Evolutionary conservation across 768 basidiomycete species (phyloP), one percentile per base, ranked within the genome.

Genomic region (Tylopilus rubrobrunneus): DNA sequence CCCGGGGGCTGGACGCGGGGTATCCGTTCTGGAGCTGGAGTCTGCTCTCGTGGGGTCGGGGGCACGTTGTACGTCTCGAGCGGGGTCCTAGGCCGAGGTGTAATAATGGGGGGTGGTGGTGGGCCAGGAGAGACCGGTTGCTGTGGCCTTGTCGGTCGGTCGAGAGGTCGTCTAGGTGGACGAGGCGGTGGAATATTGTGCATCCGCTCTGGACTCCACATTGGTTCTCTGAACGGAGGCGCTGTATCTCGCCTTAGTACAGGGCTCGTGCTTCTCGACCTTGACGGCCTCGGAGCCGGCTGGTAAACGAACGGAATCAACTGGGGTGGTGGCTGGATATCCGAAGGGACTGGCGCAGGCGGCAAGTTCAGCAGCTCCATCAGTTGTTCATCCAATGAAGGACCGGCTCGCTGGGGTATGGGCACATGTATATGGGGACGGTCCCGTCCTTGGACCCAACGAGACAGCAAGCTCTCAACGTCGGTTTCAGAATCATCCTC

Each of bases 331-430:
- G 67, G 70, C 45, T 77, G 72, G 15, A 79, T 72, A 14, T 71
- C 69, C 7, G 71, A 68, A 15, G 72, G 72, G 6, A 74, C 68
- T 1, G 73, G 67, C 21, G 71, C 68, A 15, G 75, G 71, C 8
- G 72, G 74, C 12, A 80, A 63, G 19, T 78, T 76, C 27, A 89
- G 60, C 33, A 88, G 75, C 8, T 84, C 82, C 53, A 83, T 79
- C 7, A 89, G 66, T 49, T 82, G 78, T 48, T 85, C 78, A 9
- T 80, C 79, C 36, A 88, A 70, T 0, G 85, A 80, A 5, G 73
- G 78, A 8, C 78, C 80, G 28, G 74, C 55, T n/a, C 62, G 68
- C 10, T 65, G 59, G 7, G 75, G 76, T 5, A 75, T 65, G 6
- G 82, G 76, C 9, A 74, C 67, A 6, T 79, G 78, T n/a, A 81